A percentile compares a stretch with the other conserved stretches of the same genome.
Conservation (phyloP, 176 grass and related monocot species). For the Paspalum notatum region DNA sequence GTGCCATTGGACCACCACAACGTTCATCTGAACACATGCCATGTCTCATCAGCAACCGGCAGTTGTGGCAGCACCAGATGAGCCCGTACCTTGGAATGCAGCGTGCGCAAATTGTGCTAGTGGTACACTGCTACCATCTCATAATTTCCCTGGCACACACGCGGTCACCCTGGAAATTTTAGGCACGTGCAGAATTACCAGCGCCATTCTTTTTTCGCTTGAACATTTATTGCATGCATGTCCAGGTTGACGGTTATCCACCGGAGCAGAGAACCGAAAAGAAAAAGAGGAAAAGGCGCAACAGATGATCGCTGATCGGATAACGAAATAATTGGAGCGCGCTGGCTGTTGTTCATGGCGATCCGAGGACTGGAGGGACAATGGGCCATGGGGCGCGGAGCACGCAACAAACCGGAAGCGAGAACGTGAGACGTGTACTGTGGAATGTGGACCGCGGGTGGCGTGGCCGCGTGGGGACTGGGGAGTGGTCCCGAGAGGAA, state of each 20-base stretch:
- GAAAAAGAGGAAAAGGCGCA: too few relatives aligned
- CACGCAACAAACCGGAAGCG: background rate
- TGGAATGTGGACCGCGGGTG: background rate
- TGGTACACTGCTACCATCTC: background rate
- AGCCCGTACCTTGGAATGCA: background rate
- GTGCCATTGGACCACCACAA: too few relatives aligned
- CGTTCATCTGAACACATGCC: slow-evolving; percentile 26
- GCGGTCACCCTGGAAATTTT: background rate
- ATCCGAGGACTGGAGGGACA: background rate
- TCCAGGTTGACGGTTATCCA: background rate
- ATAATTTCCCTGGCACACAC: background rate
- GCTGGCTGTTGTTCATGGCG: background rate
- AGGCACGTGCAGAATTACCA: slow-evolving; percentile 7
- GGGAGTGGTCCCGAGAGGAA: background rate
- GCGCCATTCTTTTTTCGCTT: background rate
- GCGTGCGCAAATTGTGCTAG: background rate
- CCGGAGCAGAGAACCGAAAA: too few relatives aligned
- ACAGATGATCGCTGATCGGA: background rate
- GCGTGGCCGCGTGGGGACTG: too few relatives aligned
- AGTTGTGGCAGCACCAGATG: slow-evolving; percentile 8
- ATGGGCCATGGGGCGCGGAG: background rate
- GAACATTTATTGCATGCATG: background rate
- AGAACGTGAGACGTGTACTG: background rate
- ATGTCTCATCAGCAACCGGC: slow-evolving; percentile 32
- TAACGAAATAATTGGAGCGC: background rate